A percentile compares a stretch with the other conserved stretches of the same genome.
These are phyloP conservation scores for Aspergillus bridgeri DNA, from an alignment of 495 filamentous ascomycete genomes.

Conservation along the genomic window DNA sequence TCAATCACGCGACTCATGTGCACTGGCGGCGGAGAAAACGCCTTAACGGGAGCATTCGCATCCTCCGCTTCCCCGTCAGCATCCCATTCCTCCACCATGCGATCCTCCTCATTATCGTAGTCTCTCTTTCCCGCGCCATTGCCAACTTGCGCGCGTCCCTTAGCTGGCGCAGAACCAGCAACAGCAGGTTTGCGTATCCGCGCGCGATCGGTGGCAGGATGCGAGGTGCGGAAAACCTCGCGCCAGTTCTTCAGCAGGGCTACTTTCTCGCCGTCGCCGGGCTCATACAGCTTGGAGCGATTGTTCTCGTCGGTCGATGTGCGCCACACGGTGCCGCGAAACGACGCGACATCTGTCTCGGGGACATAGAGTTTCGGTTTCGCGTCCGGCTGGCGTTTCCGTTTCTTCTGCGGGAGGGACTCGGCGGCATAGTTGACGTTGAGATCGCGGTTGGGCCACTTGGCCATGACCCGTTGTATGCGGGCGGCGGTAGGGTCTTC, in stretches of 20 bases:
- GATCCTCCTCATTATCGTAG: background rate
- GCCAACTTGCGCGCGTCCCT: background rate
- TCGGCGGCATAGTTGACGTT: background rate
- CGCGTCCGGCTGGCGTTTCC: background rate
- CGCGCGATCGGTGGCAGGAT: conserved; percentile 32
- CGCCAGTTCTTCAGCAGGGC: conserved; percentile 50
- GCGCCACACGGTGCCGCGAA: conserved; percentile 43
- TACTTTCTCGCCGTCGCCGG: conserved; percentile 39
- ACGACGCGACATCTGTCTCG: conserved; percentile 27
- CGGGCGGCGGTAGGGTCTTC: conserved; percentile 37
- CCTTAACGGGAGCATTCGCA: background rate
- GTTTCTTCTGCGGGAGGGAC: conserved; percentile 7
- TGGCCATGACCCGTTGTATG: conserved; percentile 16
- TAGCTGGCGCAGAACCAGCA: no score
- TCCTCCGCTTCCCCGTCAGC: background rate
- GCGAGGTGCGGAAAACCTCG: conserved; percentile 43
- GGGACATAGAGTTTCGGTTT: conserved; percentile 6
- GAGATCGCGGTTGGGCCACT: conserved; percentile 1
- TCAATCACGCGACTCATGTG: conserved; percentile 8
- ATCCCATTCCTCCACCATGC: background rate
- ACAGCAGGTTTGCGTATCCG: conserved; percentile 21
- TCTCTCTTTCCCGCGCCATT: background rate
- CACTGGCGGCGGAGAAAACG: conserved; percentile 1
- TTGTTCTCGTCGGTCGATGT: conserved; percentile 24
- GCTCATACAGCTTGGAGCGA: conserved; percentile 34